Percentiles rank a stretch among this genome's conserved stretches.
phyloP scores from a whole-genome alignment of 2,329 filamentous ascomycete genomes.

The Fusarium irregulare region DNA sequence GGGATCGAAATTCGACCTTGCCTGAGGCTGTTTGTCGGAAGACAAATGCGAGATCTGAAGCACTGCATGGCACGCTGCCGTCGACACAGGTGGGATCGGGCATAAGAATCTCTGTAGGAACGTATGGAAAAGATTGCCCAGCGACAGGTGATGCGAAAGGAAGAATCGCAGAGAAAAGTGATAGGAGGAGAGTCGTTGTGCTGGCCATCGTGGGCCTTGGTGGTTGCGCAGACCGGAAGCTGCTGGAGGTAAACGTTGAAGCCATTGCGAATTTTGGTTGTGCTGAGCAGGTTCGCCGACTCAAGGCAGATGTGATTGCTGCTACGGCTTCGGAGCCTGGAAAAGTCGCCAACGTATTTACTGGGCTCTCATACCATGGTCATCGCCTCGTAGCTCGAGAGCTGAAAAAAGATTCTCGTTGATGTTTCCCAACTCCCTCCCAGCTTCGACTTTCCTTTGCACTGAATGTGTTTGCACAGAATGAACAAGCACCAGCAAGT shows the following conservation, averaged over 20 bases:
- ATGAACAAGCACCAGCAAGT: slow-evolving; percentile 1
- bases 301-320: slow-evolving; percentile 8
- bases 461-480: slow-evolving; percentile 5
- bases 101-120: slow-evolving; percentile 78
- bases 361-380: slow-evolving; percentile 34
- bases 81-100: slow-evolving; percentile 57
- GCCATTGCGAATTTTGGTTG: slow-evolving; percentile 19
- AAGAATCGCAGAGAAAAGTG: slow-evolving; percentile 10
- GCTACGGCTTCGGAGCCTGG: slow-evolving; percentile 16
- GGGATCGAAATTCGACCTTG: slow-evolving; percentile 66
- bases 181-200: slow-evolving; percentile 18
- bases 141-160: slow-evolving; percentile 39
- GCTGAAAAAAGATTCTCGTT: slow-evolving; percentile 7
- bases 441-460: neutral
- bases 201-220: slow-evolving; percentile 8
- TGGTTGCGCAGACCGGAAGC: slow-evolving; percentile 12
- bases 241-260: slow-evolving; percentile 3
- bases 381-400: slow-evolving; percentile 25
- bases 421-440: neutral
- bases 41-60: slow-evolving; percentile 72
- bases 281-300: slow-evolving; percentile 4
- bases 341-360: slow-evolving; percentile 26
- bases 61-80: slow-evolving; percentile 51
- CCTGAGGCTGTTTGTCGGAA: slow-evolving; percentile 66
- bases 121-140: slow-evolving; percentile 74